phyloP scores from a whole-genome alignment of 441 rosid species.

The Aquilaria agallochum region DNA sequence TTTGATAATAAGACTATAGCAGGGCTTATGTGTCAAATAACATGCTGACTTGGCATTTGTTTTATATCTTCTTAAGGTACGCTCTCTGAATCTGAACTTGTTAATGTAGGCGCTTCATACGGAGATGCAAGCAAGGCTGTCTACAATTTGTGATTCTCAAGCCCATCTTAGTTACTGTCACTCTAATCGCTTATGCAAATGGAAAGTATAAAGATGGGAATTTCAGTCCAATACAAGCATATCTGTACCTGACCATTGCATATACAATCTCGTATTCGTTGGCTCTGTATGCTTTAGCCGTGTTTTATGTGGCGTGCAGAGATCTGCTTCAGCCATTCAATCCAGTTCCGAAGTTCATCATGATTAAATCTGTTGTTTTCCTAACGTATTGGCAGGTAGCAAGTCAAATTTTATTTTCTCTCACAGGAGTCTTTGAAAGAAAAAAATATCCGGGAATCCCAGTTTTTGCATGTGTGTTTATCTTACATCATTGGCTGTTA shows the following conservation, averaged over 20 bases:
- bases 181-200: conserved; percentile 74
- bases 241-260: conserved; percentile 78
- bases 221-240: conserved; percentile 77
- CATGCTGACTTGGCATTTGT: conserved; percentile 10
- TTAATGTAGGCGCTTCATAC: conserved; percentile 69
- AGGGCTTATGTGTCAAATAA: too few species aligned
- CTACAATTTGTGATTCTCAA: conserved; percentile 87
- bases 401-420: not conserved
- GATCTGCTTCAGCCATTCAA: conserved; percentile 93
- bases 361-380: conserved; percentile 87
- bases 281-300: conserved; percentile 79
- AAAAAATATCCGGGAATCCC: not conserved
- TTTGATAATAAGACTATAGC: too few species aligned
- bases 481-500: not conserved
- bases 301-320: conserved; percentile 88
- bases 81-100: not conserved
- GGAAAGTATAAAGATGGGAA: conserved; percentile 91
- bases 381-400: conserved; percentile 92
- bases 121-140: conserved; percentile 94
- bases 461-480: not conserved
- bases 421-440: not conserved
- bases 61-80: not conserved
- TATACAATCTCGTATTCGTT: conserved; percentile 81
- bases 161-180: conserved; percentile 73
- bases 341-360: conserved; percentile 85